Percentiles rank a stretch among this genome's conserved stretches.
Conservation (phyloP, 495 filamentous ascomycete species). For the Penicillium robsamsonii region DNA sequence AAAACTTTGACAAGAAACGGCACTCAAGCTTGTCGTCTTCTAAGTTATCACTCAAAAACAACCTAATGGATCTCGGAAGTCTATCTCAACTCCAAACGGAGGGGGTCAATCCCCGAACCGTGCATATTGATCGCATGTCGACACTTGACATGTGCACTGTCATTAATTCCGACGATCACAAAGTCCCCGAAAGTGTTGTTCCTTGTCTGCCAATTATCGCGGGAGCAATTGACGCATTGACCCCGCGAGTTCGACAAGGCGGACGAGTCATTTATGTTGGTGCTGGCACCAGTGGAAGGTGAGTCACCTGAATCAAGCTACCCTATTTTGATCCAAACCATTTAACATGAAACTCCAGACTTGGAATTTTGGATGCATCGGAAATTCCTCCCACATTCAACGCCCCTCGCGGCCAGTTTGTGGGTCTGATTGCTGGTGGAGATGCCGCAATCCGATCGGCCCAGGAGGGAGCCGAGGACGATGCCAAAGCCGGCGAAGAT, state of each 20-base stretch:
- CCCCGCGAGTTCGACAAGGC: slow-evolving; percentile 33
- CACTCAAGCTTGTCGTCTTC: background rate
- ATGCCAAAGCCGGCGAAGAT: slow-evolving; percentile 21
- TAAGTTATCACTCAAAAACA: background rate
- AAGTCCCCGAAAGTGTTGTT: slow-evolving; percentile 31
- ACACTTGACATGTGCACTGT: slow-evolving; percentile 37
- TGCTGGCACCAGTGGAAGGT: slow-evolving; percentile 43
- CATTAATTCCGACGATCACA: slow-evolving; percentile 36
- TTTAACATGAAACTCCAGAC: slow-evolving; percentile 20
- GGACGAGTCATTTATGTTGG: slow-evolving; percentile 43
- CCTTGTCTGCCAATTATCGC: slow-evolving; percentile 33
- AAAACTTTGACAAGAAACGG: background rate
- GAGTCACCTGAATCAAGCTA: background rate
- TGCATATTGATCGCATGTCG: slow-evolving; percentile 34
- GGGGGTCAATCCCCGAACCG: slow-evolving; percentile 30
- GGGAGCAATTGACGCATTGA: slow-evolving; percentile 31
- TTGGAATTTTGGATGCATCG: slow-evolving; percentile 42
- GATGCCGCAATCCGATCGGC: slow-evolving; percentile 39
- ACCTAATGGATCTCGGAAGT: slow-evolving; percentile 25
- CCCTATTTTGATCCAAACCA: background rate
- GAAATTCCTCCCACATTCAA: slow-evolving; percentile 43
- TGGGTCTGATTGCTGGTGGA: slow-evolving; percentile 40
- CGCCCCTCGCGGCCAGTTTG: slow-evolving; percentile 34
- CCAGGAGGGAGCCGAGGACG: slow-evolving; percentile 43
- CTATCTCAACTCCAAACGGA: slow-evolving; percentile 37